phyloP scores from a whole-genome alignment of 164 flowering plant genomes.

The Vitis cinerea region DNA sequence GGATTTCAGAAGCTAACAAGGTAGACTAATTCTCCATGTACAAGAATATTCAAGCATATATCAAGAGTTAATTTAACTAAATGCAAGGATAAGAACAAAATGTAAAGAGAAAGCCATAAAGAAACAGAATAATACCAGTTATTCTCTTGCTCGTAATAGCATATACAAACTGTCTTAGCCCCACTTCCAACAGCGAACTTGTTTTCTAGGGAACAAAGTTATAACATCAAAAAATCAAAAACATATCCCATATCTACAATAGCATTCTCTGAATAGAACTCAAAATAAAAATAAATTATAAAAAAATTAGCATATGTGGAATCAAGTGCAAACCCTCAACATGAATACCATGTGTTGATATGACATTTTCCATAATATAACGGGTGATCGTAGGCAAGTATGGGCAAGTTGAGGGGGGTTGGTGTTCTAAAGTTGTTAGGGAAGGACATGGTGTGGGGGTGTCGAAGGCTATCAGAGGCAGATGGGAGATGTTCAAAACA shows the following conservation, averaged over 20 bases:
- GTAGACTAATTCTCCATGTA: too few species aligned
- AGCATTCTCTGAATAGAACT: too few species aligned
- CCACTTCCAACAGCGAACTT: conserved; percentile 99
- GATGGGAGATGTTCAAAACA: too few species aligned
- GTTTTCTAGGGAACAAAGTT: conserved; percentile 56
- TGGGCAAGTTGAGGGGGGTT: too few species aligned
- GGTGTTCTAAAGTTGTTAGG: too few species aligned
- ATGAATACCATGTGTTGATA: background rate
- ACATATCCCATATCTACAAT: background rate
- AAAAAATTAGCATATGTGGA: background rate
- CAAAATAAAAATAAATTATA: background rate
- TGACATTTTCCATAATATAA: too few species aligned
- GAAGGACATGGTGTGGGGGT: too few species aligned
- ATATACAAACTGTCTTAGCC: conserved; percentile 95
- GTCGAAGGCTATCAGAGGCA: too few species aligned
- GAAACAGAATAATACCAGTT: conserved; percentile 59
- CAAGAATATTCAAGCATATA: too few species aligned
- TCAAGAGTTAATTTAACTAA: background rate
- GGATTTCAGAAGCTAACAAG: too few species aligned
- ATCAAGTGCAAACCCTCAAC: background rate
- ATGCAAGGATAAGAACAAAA: background rate
- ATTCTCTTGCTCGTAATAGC: conserved; percentile 98
- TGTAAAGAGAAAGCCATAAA: background rate
- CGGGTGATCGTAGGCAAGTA: too few species aligned
- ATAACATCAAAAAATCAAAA: background rate